Evolutionary conservation across 2,329 filamentous ascomycete genomes (phyloP).

Genomic region (Hypocrella siamensis): DNA sequence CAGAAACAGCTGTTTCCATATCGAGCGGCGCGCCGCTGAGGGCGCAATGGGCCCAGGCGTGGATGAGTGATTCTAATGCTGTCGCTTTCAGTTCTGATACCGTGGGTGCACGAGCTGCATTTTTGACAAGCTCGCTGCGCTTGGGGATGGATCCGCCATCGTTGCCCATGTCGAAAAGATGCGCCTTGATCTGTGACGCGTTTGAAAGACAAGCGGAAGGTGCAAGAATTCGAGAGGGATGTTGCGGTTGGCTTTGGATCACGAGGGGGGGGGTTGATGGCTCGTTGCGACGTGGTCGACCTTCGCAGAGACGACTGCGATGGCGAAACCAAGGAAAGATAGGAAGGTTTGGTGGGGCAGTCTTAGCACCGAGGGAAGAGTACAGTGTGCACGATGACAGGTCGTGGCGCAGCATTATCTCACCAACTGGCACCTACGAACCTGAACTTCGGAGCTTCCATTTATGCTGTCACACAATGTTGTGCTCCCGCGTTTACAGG

Average conservation of each 20-base stretch:
- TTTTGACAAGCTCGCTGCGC: slow-evolving; percentile 88
- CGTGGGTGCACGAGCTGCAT: slow-evolving; percentile 69
- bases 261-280: too few relatives aligned
- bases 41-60: slow-evolving; percentile 77
- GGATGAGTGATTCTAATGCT: slow-evolving; percentile 67
- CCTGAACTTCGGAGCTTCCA: too few relatives aligned
- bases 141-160: slow-evolving; percentile 95
- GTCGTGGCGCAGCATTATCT: too few relatives aligned
- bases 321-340: too few relatives aligned
- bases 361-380: too few relatives aligned
- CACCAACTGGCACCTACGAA: too few relatives aligned
- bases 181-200: not conserved
- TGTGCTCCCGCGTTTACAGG: too few relatives aligned
- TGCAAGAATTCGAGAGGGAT: not conserved
- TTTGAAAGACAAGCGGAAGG: not conserved
- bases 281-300: too few relatives aligned
- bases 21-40: slow-evolving; percentile 66
- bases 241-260: not conserved
- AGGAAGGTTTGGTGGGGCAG: too few relatives aligned
- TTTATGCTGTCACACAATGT: too few relatives aligned
- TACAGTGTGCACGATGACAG: too few relatives aligned
- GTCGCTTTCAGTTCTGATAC: slow-evolving; percentile 80
- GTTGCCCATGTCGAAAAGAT: slow-evolving; percentile 59
- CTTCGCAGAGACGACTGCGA: too few relatives aligned
- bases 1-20: slow-evolving; percentile 60